These are phyloP conservation scores for Phytophthora boehmeriae DNA, from an alignment of 352 stramenopile genomes.

Conservation along the genomic window DNA sequence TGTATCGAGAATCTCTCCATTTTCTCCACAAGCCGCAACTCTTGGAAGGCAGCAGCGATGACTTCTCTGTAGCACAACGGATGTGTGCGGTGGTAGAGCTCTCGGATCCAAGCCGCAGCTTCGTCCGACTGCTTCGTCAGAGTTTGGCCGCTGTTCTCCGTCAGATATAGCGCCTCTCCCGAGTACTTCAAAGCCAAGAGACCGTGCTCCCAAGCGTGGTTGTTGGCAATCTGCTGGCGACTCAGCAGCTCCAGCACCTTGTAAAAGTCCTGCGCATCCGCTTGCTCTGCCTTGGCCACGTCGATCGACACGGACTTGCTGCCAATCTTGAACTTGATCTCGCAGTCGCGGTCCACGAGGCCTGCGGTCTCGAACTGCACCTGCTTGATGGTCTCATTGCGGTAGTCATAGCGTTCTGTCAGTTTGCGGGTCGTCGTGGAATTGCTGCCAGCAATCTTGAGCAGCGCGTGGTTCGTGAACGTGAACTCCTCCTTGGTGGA, in stretches of 20 bases:
- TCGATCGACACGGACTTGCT: slow-evolving; percentile 52
- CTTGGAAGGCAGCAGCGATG: slow-evolving; percentile 48
- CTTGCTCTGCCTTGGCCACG: slow-evolving; percentile 50
- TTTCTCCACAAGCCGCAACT: slow-evolving; percentile 43
- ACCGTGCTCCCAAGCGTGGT: slow-evolving; percentile 51
- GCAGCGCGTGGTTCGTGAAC: slow-evolving; percentile 67
- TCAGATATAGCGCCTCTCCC: slow-evolving; percentile 46
- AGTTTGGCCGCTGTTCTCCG: slow-evolving; percentile 47
- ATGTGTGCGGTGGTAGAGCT: slow-evolving; percentile 54
- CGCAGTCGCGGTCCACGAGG: slow-evolving; percentile 55
- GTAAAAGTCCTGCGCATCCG: slow-evolving; percentile 42
- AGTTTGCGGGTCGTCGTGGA: slow-evolving; percentile 65
- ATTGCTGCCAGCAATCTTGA: slow-evolving; percentile 43
- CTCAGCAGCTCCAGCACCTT: slow-evolving; percentile 60
- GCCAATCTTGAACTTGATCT: slow-evolving; percentile 65
- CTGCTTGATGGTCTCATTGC: slow-evolving; percentile 30
- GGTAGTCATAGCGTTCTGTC: slow-evolving; percentile 49
- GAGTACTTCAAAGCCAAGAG: slow-evolving; percentile 49
- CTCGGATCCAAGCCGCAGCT: slow-evolving; percentile 48
- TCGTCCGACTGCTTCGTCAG: slow-evolving; percentile 51
- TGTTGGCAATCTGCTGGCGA: slow-evolving; percentile 46
- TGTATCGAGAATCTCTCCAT: slow-evolving; percentile 35
- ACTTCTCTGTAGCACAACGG: slow-evolving; percentile 59
- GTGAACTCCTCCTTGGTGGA: slow-evolving; percentile 68
- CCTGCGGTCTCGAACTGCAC: slow-evolving; percentile 60